Base-by-base conservation (phyloP, 2,329 filamentous ascomycete genomes). In the Ophiobolus disseminans region DNA sequence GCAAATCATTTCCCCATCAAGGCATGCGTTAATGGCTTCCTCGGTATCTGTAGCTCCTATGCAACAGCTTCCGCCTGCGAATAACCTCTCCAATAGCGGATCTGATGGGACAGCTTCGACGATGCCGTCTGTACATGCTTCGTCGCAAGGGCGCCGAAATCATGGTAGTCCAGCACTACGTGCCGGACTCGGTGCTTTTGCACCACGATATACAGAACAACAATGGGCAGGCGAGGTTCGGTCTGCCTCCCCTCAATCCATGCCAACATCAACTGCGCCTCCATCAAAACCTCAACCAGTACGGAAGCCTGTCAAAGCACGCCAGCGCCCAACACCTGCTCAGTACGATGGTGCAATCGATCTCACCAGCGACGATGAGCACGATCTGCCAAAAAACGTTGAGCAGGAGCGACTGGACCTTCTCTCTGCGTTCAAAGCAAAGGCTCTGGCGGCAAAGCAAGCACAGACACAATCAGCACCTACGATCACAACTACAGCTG, bases 331-430 rank as follows among this genome's bases (percentile, higher is more conserved):
- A 1, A 39, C 19, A 0, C 10, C 22, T 23, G 22, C 16, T 10
- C 44, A 51, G 19, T 35, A 21, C 5, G 32, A 50, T n/a, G 49
- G 26, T 8, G 19, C 21, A 1, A 56, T 65, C n/a, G 55, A 65
- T 23, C 50, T 62, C 2, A 65, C 56, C 1, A 42, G 45, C 10
- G 62, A 65, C 16, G 40, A n/a, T n/a, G n/a, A n/a, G n/a, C n/a
- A n/a, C n/a, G n/a, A n/a, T n/a, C n/a, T n/a, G n/a, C n/a, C n/a
- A n/a, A n/a, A n/a, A n/a, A n/a, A n/a, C n/a, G n/a, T 38, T 0
- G 50, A 51, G 13, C 46, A 57, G 17, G 51, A 56, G 40, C 48
- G 53, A 3, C 51, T 56, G 20, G 37, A 41, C 16, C 39, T 62
- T 5, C 31, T 62, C 3, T 50, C 45, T 4, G 38, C 50, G 2